Evolutionary conservation across 1,284 basidiomycete species (phyloP).

Genomic region (Spongiforma sp.): DNA sequence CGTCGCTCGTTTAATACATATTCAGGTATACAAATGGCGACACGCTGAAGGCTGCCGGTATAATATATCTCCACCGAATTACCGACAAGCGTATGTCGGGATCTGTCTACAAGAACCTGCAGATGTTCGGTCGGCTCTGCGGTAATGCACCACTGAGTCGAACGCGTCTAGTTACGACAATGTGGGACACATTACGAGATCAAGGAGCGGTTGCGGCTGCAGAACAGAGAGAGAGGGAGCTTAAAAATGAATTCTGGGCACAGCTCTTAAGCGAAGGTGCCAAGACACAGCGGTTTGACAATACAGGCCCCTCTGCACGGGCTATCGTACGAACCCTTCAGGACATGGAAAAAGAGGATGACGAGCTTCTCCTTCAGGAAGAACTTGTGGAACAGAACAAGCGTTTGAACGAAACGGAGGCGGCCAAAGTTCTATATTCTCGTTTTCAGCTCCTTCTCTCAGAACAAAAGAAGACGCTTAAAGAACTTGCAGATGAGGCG

Average conservation of each 20-base stretch:
- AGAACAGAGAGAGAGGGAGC: neutral
- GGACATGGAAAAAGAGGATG: neutral
- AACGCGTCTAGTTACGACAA: neutral
- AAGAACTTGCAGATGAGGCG: neutral
- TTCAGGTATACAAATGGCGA: neutral
- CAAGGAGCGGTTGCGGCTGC: neutral
- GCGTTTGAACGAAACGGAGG: neutral
- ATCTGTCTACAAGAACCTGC: constrained; percentile 1
- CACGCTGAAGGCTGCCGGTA: neutral
- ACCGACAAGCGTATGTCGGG: constrained; percentile 1
- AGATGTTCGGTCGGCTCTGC: neutral
- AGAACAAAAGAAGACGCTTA: neutral
- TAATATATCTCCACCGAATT: constrained; percentile 1
- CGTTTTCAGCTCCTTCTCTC: neutral
- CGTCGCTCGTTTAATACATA: neutral
- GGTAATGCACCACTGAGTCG: neutral
- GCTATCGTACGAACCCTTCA: neutral
- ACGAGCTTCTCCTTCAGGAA: neutral
- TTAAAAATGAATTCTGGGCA: neutral
- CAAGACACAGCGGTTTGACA: neutral
- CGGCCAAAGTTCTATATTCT: neutral
- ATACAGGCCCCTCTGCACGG: neutral
- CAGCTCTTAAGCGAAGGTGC: neutral
- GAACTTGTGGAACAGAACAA: neutral
- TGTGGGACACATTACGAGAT: neutral